phyloP scores from a whole-genome alignment of 1,284 basidiomycete species.

The Pseudomicrostroma phylloplanum region DNA sequence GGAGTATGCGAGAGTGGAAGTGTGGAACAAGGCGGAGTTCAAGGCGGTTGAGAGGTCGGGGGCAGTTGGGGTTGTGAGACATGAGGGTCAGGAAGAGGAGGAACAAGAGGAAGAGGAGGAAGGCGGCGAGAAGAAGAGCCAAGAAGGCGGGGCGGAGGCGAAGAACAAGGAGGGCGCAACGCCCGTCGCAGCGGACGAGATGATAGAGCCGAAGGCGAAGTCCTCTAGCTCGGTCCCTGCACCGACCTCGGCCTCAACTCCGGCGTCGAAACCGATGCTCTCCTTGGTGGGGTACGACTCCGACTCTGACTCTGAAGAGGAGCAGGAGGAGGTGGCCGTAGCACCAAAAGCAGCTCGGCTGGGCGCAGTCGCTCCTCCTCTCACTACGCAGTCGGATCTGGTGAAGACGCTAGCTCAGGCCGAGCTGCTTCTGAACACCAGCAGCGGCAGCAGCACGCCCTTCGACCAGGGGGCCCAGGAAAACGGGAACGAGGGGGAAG shows the following conservation, averaged over 20 bases:
- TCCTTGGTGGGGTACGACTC: neutral
- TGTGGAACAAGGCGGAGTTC: neutral
- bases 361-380: no score
- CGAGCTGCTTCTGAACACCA: no score
- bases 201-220: no score
- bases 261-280: neutral
- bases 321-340: neutral
- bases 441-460: no score
- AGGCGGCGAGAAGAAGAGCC: neutral
- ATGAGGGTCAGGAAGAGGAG: neutral
- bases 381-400: no score
- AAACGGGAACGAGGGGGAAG: no score
- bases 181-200: no score
- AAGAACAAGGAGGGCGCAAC: no score
- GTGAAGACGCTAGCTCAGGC: no score
- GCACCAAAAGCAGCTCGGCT: no score
- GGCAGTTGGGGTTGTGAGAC: neutral
- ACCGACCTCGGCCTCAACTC: neutral
- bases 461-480: no score
- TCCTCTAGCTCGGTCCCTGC: neutral
- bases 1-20: neutral
- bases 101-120: neutral
- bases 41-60: neutral
- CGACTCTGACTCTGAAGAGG: neutral
- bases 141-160: neutral